Evolutionary conservation across 345 rosid species (phyloP), one percentile per base, ranked within the genome.

Genomic region (Euclidium syriacum): DNA sequence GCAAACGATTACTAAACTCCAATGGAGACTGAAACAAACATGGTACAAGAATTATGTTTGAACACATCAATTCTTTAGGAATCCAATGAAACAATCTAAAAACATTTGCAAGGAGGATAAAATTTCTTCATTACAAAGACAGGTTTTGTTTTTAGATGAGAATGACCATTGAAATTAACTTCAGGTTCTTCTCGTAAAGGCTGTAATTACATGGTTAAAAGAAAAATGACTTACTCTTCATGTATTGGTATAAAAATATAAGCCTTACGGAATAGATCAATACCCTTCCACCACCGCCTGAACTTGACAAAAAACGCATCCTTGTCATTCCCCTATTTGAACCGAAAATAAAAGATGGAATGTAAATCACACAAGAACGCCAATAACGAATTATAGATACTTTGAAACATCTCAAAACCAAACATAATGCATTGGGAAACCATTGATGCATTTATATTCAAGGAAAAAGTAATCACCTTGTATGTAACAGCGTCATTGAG

Each of bases 241-340:
- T 94, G 95, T 53, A 94, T 85, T 33, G 99, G 99, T 69, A 94
- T 83, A 57, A 94, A 67, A 46, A 94, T 52, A 68, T 94, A 94
- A 9, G 97, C 86, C 77, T 90, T 94, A 56, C 83, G 83, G 67
- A 94, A 94, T 41, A 94, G 69, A 78, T 87, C 80, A 60, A 80
- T 79, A 55, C 91, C 97, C 75, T 77, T 87, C 99, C 96, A 94
- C 99, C 99, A 94, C 73, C 96, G 90, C 78, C 99, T 78, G 77
- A 90, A 84, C 82, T 75, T 94, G 41, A 71, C 59, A 78, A 87
- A 90, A 68, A 51, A 65, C 35, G 85, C 66, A 63, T 77, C 84
- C 70, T 81, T 85, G 80, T 79, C 83, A 65, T 23, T 62, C 44
- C 81, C 80, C 89, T 86, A 62, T 47, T 64, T 58, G 20, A n/a